A percentile compares a stretch with the other conserved stretches of the same genome.
Conservation (phyloP, 345 rosid genomes). For the Pelargonium nanum region DNA sequence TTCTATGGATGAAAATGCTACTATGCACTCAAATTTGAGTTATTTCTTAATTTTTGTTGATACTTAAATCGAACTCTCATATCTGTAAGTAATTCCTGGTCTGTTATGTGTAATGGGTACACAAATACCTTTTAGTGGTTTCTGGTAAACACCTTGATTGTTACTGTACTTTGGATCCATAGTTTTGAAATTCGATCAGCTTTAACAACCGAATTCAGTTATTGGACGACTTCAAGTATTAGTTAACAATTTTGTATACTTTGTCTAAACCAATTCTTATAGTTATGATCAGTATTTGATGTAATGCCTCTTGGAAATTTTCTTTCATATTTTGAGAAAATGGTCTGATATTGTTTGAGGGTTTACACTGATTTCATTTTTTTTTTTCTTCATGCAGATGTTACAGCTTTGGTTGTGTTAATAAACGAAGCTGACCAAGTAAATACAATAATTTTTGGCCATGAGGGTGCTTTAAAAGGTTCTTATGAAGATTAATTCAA, state of each 20-base stretch:
- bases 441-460: constrained; percentile 43
- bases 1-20: neutral
- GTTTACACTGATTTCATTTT: constrained; percentile 4
- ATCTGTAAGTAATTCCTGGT: too few species aligned
- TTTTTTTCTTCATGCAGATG: constrained; percentile 40
- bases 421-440: constrained; percentile 57
- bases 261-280: too few species aligned
- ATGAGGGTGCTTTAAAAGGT: constrained; percentile 59
- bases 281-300: neutral
- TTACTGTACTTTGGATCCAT: too few species aligned
- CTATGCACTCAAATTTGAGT: too few species aligned
- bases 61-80: too few species aligned
- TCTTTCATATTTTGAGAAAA: neutral
- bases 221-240: too few species aligned
- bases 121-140: too few species aligned
- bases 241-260: too few species aligned
- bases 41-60: neutral
- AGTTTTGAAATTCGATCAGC: too few species aligned
- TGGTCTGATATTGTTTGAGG: neutral
- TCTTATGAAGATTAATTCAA: constrained; percentile 9
- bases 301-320: neutral
- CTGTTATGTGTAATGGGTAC: too few species aligned
- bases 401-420: constrained; percentile 52
- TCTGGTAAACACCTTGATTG: too few species aligned
- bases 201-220: too few species aligned